Evolutionary conservation across 2,329 filamentous ascomycete species (phyloP).

Genomic region (Paraconiothyrium sp.): DNA sequence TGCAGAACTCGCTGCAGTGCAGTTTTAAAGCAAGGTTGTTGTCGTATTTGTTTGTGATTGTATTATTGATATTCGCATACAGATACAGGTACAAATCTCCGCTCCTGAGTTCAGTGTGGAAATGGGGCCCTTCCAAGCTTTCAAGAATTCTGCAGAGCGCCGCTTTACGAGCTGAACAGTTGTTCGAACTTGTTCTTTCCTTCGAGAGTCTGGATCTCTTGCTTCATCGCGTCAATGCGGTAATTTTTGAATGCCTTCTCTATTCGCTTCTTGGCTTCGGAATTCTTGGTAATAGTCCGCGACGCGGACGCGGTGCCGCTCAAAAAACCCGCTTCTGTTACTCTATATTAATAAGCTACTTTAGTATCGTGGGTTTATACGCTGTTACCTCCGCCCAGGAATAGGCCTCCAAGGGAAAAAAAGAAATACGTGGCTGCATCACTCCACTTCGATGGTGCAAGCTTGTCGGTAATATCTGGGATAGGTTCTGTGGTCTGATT

Average conservation of each 20-base stretch:
- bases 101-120: not conserved
- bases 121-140: not conserved
- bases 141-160: not conserved
- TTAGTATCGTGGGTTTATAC: too few species aligned
- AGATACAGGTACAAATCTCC: not conserved
- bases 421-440: conserved; percentile 72
- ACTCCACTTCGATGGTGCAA: conserved; percentile 67
- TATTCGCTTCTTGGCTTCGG: conserved; percentile 64
- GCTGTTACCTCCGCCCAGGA: conserved; percentile 62
- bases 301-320: conserved; percentile 65
- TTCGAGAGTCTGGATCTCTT: conserved; percentile 67
- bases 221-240: conserved; percentile 69
- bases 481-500: conserved; percentile 60
- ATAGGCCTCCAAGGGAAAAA: conserved; percentile 68
- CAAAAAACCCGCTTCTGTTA: conserved; percentile 65
- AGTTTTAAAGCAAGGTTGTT: not conserved
- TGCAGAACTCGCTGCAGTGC: not conserved
- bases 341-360: too few species aligned
- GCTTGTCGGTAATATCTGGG: conserved; percentile 67
- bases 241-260: conserved; percentile 71
- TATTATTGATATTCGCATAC: not conserved
- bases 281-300: conserved; percentile 63
- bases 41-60: too few species aligned
- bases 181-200: conserved; percentile 42
- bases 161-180: conserved; percentile 30